Percentiles rank a stretch among this genome's conserved stretches.
Conservation (phyloP, 2,329 filamentous ascomycete species). For the Monosporascus sp. region DNA sequence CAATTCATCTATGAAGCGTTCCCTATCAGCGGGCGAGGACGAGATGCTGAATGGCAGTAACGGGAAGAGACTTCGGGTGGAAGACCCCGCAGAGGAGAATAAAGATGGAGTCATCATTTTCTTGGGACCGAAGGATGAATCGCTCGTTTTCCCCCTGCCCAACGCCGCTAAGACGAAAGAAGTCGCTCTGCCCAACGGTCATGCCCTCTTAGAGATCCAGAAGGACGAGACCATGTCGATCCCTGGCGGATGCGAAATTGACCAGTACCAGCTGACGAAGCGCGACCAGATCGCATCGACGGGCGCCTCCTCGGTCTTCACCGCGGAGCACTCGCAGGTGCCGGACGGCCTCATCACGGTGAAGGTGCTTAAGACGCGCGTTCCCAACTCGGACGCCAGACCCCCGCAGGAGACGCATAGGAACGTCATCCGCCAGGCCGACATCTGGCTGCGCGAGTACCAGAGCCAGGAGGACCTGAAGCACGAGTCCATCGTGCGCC, state of each 20-base stretch:
- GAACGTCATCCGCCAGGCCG: conserved; percentile 53
- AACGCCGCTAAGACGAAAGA: conserved; percentile 42
- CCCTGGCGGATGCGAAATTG: conserved; percentile 44
- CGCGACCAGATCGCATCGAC: conserved; percentile 52
- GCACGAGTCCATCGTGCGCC: conserved; percentile 52
- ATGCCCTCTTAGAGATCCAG: conserved; percentile 47
- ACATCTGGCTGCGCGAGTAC: conserved; percentile 55
- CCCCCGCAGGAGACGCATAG: conserved; percentile 43
- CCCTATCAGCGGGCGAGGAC: conserved; percentile 39
- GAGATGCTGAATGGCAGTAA: conserved; percentile 25
- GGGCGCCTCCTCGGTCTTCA: conserved; percentile 51
- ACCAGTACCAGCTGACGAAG: conserved; percentile 51
- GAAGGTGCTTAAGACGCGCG: conserved; percentile 54
- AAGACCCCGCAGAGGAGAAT: conserved; percentile 18
- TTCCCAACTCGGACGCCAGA: conserved; percentile 35
- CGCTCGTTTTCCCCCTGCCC: conserved; percentile 47
- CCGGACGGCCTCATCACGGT: conserved; percentile 52
- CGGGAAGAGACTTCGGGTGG: conserved; percentile 37
- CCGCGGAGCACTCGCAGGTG: conserved; percentile 46
- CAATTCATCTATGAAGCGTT: conserved; percentile 47
- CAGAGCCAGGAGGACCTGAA: conserved; percentile 49
- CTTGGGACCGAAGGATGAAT: conserved; percentile 42
- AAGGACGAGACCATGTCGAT: conserved; percentile 44
- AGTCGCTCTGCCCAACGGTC: conserved; percentile 38
- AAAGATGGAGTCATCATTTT: conserved; percentile 53